Evolutionary conservation across 2,329 filamentous ascomycete genomes (phyloP), one percentile per base, ranked within the genome.

Genomic region (Pseudogymnoascus sp.): DNA sequence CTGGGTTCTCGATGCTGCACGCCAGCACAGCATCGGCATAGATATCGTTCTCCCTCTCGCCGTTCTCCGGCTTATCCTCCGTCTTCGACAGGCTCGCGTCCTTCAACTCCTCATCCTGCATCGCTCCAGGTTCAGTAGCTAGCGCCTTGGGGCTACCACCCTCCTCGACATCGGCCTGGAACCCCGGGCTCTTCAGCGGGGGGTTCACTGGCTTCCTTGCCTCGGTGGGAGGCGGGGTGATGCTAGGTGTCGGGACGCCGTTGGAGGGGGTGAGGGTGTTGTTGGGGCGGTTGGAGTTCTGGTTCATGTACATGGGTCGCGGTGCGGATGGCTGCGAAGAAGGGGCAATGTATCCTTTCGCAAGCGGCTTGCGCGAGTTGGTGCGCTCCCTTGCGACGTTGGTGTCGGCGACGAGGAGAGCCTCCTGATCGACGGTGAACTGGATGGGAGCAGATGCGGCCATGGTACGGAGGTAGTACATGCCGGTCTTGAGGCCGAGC

Each of bases 401-500:
- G 68, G 86, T 90, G 74, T 99, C 95, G 40, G 85, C 85, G 56
- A 96, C 86, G 80, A 92, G 91, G 70, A 99, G 86, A 63, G 91
- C 90, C 78, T 96, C 91, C 78, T 99, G 93, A 75, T 99, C 95
- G 73, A 99, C 95, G 4, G 95, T 99, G 81, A 99, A 99, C 78
- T 99, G 95, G 69, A 99, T 99, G 62, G 95, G 95, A 56, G 93
- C 92, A 16, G 93, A 93, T 37, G 95, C 95, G 67, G 95, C 95
- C 86, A 96, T 95, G 59, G 95, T 99, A 72, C 95, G 91, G 71
- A 99, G 87, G 79, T 99, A 99, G 87, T 99, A 99, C 95, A 99
- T 97, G 81, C 95, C 95, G 37, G 95, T 99, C 89, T 99, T 99
- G 70, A 99, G 86, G 73, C 95, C 95, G 69, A 97, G 87, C 84